Base-by-base conservation (phyloP, 495 filamentous ascomycete genomes). In the Peziza echinospora region DNA sequence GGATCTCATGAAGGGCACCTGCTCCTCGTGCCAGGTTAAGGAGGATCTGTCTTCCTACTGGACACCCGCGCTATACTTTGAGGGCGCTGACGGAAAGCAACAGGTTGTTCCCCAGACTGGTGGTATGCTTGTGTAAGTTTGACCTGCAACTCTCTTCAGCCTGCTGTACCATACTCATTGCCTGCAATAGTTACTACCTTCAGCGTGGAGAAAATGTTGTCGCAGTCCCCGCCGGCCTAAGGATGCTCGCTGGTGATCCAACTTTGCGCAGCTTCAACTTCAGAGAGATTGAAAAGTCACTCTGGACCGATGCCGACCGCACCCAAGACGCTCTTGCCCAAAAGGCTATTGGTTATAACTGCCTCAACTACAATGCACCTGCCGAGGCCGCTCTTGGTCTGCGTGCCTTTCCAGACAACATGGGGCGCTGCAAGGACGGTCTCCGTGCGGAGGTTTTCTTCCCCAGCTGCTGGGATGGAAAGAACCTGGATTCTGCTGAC, bases 271-370 rank as follows among this genome's bases (percentile, higher is more conserved):
- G 78, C 61, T 89, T 82, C 64, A 71, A 72, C 2, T 71, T 77
- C 49, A 72, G 72, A 0, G 66, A 61, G 43, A 55, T 54, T 21
- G 51, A 49, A 51, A 79, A 78, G 59, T 82, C 81, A 5, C 49
- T 63, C 19, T 92, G 82, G 82, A 62, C 65, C 30, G 61, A 54
- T 8, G 67, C 63, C 1, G 71, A 78, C 44, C 66, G 64, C 2
- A 71, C 69, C 8, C 82, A 93, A 63, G 51, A 54, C 7, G 73
- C 77, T 24, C 68, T 92, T 21, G 63, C 61, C n/a, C 80, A 89
- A 65, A 78, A 84, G 45, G 84, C 86, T 7, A 47, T 93, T 24
- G 87, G 87, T 2, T 93, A 87, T 69, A 93, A 93, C 65, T 96
- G 87, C 61, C 62, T 96, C 43, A 71, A 93, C 70, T 91, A 91